Evolutionary conservation across 1,139 yeast species (phyloP).

Genomic region (Scheffersomyces illinoinensis): DNA sequence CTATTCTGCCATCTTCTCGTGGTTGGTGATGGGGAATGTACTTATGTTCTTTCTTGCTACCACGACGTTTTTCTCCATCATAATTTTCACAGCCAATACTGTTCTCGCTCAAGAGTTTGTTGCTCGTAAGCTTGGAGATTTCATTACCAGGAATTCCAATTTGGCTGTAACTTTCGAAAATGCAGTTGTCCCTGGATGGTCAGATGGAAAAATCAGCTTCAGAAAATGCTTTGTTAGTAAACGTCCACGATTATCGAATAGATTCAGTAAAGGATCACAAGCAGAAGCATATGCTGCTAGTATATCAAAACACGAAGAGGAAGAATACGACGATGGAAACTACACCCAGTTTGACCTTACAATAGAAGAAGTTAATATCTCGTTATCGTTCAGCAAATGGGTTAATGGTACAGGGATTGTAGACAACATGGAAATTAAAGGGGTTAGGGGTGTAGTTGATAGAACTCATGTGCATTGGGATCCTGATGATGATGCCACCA

Average conservation of each 20-base stretch:
- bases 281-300: conserved; percentile 59
- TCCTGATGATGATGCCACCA: conserved; percentile 78
- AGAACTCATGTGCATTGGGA: conserved; percentile 86
- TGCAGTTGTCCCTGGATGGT: conserved; percentile 96
- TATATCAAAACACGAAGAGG: conserved; percentile 24
- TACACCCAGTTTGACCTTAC: conserved; percentile 94
- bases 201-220: conserved; percentile 81
- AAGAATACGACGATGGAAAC: conserved; percentile 76
- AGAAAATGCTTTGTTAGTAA: conserved; percentile 84
- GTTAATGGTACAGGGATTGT: conserved; percentile 86
- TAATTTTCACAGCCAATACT: conserved; percentile 78
- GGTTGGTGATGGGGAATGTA: conserved; percentile 87
- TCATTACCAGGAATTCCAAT: conserved; percentile 83
- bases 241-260: conserved; percentile 62
- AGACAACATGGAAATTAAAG: conserved; percentile 78
- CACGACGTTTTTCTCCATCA: conserved; percentile 81
- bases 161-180: conserved; percentile 85
- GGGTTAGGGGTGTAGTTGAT: conserved; percentile 89
- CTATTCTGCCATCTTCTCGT: conserved; percentile 82
- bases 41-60: conserved; percentile 79
- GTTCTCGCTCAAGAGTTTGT: conserved; percentile 89
- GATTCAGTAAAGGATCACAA: conserved; percentile 72
- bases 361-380: conserved; percentile 79
- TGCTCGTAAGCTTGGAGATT: conserved; percentile 77
- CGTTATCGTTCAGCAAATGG: conserved; percentile 84